These are phyloP conservation scores for Aleurites moluccanus DNA, from an alignment of 441 rosid genomes.

Conservation along the genomic window DNA sequence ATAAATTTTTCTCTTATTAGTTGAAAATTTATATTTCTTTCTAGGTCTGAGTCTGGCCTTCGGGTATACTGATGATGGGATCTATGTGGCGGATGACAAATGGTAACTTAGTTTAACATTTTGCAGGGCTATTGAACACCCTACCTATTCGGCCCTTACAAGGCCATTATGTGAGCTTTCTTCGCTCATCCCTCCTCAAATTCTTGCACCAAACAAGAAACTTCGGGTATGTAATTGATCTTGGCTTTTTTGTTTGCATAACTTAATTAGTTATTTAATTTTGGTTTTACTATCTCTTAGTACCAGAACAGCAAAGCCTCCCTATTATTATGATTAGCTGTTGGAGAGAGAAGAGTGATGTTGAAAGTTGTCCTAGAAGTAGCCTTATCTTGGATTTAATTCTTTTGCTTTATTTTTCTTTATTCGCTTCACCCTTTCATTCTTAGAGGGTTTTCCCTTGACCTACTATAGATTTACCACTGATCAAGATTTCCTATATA, in stretches of 20 bases:
- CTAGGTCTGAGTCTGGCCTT: neutral
- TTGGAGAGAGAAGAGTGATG: conserved; percentile 4
- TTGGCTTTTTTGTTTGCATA: conserved; percentile 8
- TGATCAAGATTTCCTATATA: neutral
- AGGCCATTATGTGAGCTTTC: conserved; percentile 98
- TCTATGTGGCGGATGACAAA: conserved; percentile 12
- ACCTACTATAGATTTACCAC: neutral
- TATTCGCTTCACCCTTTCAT: neutral
- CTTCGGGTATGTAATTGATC: conserved; percentile 66
- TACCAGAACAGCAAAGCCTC: conserved; percentile 1
- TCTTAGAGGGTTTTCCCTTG: neutral
- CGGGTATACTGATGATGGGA: neutral
- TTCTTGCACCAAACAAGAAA: conserved; percentile 84
- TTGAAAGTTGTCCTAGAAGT: neutral
- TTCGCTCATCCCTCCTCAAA: conserved; percentile 88
- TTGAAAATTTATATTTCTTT: neutral
- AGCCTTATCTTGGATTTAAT: neutral
- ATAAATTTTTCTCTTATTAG: conserved; percentile 17
- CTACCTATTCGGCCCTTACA: conserved; percentile 94
- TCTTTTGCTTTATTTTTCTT: neutral
- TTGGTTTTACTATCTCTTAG: conserved; percentile 4
- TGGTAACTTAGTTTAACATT: conserved; percentile 9
- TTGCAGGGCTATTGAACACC: conserved; percentile 97
- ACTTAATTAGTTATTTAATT: neutral
- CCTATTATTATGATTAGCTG: neutral